Conservation (phyloP, 345 rosid species). For the Populus davidiana region DNA sequence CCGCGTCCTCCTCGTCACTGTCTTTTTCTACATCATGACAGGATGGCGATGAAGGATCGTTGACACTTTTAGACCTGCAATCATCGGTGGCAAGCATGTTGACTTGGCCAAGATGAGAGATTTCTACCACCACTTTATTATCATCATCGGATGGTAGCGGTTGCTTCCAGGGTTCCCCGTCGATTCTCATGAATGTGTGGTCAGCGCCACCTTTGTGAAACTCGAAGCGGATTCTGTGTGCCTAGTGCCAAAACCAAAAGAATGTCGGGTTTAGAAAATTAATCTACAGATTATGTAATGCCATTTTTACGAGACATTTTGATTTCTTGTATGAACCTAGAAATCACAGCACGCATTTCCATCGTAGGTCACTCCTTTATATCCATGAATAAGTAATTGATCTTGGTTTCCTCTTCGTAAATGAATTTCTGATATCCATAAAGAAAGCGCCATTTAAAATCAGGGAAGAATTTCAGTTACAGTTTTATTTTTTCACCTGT, state of each 20-base stretch:
- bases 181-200: constrained; percentile 78
- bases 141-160: constrained; percentile 57
- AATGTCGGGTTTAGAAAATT: not conserved
- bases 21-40: constrained; percentile 35
- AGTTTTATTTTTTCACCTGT: constrained; percentile 44
- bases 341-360: too few relatives aligned
- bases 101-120: constrained; percentile 83
- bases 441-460: too few relatives aligned
- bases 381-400: too few relatives aligned
- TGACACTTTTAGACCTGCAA: constrained; percentile 55
- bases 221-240: constrained; percentile 65
- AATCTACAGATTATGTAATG: too few relatives aligned
- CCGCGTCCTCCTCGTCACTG: constrained; percentile 19
- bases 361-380: too few relatives aligned
- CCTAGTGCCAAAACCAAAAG: constrained; percentile 38
- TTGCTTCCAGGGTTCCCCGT: constrained; percentile 95
- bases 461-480: not conserved
- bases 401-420: not conserved
- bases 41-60: constrained; percentile 34
- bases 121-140: constrained; percentile 74
- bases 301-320: too few relatives aligned
- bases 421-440: not conserved
- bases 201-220: constrained; percentile 72
- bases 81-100: constrained; percentile 78
- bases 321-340: too few relatives aligned